Conservation (phyloP, 192 early-diverging fungal species). For the Coemansia sp. region DNA sequence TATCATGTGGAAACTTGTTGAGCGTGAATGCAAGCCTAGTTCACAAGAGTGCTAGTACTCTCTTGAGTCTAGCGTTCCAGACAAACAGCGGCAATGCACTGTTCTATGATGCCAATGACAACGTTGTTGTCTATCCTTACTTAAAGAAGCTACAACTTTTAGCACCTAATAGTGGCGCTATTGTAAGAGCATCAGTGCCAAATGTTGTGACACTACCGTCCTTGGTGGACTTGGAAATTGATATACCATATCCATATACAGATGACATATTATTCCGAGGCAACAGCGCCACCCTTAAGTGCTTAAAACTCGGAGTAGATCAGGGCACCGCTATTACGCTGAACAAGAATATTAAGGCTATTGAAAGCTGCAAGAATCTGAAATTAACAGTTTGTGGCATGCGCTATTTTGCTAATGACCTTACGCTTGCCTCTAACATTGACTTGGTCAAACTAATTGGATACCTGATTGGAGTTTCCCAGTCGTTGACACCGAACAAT, state of each 20-base stretch:
- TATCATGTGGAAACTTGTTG: not conserved
- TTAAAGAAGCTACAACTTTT: not conserved
- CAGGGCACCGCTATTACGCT: not conserved
- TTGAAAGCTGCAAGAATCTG: constrained; percentile 69
- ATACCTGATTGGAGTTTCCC: constrained; percentile 15
- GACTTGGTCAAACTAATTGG: constrained; percentile 92
- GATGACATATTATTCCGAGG: not conserved
- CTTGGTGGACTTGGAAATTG: not conserved
- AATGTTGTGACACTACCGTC: not conserved
- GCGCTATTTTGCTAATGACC: constrained; percentile 77
- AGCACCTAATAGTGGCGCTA: not conserved
- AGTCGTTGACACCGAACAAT: not conserved
- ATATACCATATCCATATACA: not conserved
- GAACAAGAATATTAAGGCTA: constrained; percentile 62
- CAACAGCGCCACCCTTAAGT: not conserved
- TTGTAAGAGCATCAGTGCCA: not conserved
- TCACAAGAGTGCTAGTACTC: not conserved
- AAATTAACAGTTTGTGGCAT: constrained; percentile 86
- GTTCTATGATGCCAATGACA: not conserved
- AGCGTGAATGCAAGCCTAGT: not conserved
- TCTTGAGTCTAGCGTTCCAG: not conserved
- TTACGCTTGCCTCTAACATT: constrained; percentile 77
- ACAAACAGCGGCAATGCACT: not conserved
- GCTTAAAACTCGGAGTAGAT: not conserved
- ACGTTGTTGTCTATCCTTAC: not conserved